A percentile compares a stretch with the other conserved stretches of the same genome.
Evolutionary conservation across 75 land plant genomes (phyloP).

Genomic region (Azolla pinnata): DNA sequence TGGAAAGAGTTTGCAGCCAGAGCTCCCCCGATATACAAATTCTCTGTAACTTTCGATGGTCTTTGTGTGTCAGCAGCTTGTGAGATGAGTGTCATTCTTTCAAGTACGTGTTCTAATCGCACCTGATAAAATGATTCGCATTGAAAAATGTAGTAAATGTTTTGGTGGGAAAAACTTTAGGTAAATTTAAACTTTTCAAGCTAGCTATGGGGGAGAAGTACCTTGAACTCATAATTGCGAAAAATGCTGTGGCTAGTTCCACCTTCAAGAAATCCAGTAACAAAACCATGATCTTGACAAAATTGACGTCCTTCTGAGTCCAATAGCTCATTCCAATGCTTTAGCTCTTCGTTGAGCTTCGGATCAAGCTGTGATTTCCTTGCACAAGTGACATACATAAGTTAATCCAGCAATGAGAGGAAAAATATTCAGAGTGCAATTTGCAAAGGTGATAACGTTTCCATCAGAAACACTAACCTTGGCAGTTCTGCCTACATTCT

Average conservation of each 20-base stretch:
- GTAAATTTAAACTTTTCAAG: constrained; percentile 4
- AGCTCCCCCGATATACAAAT: constrained; percentile 82
- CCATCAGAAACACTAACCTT: constrained; percentile 41
- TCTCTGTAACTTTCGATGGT: constrained; percentile 51
- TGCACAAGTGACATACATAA: too few species aligned
- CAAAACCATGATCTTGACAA: constrained; percentile 79
- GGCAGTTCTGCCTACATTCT: constrained; percentile 67
- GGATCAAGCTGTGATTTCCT: constrained; percentile 59
- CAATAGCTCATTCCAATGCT: constrained; percentile 83
- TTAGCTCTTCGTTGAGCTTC: constrained; percentile 54
- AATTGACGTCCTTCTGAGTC: constrained; percentile 50
- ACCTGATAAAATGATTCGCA: constrained; percentile 36
- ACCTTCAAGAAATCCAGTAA: constrained; percentile 83
- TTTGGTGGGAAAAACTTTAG: too few species aligned
- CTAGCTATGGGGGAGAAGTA: constrained; percentile 14
- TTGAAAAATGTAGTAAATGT: too few species aligned
- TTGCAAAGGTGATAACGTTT: neutral
- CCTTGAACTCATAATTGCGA: constrained; percentile 94
- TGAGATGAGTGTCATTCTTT: constrained; percentile 73
- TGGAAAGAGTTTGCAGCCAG: constrained; percentile 75
- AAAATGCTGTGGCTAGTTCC: constrained; percentile 51
- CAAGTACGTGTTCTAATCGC: constrained; percentile 87
- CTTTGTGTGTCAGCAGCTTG: constrained; percentile 82
- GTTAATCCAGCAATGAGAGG: too few species aligned
- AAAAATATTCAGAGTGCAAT: too few species aligned